Evolutionary conservation across 768 basidiomycete species (phyloP).

Genomic region (Lanmaoa rubissima): DNA sequence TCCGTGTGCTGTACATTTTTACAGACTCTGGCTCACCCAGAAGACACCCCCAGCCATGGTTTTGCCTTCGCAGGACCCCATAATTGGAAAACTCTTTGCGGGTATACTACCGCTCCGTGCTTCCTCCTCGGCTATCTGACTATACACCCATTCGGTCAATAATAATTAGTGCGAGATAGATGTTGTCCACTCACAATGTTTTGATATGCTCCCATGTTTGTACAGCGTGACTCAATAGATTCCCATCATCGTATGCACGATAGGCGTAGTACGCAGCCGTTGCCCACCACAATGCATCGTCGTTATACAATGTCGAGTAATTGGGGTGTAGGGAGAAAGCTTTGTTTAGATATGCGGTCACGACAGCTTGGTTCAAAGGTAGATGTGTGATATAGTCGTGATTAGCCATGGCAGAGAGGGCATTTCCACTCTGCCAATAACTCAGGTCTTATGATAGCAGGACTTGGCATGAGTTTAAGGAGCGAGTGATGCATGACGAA

Average conservation of each 20-base stretch:
- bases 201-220: constrained; percentile 50
- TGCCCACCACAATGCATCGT: constrained; percentile 48
- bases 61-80: constrained; percentile 44
- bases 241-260: constrained; percentile 45
- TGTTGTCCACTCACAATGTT: constrained; percentile 37
- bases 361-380: constrained; percentile 1
- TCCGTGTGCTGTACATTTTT: too few relatives aligned
- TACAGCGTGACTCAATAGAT: constrained; percentile 42
- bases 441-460: constrained; percentile 38
- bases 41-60: constrained; percentile 57
- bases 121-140: constrained; percentile 38
- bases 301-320: constrained; percentile 11
- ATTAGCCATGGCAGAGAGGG: constrained; percentile 49
- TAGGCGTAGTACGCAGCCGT: constrained; percentile 49
- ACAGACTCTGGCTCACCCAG: constrained; percentile 37
- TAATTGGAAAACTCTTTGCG: constrained; percentile 41
- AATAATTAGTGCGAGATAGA: background rate
- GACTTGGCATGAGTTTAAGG: background rate
- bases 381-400: background rate
- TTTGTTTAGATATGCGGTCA: constrained; percentile 8
- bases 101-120: constrained; percentile 38
- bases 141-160: background rate
- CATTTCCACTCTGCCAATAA: constrained; percentile 55
- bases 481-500: background rate
- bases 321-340: constrained; percentile 4